Base-by-base conservation (phyloP, 495 filamentous ascomycete genomes). In the Jackrogersella minutella region DNA sequence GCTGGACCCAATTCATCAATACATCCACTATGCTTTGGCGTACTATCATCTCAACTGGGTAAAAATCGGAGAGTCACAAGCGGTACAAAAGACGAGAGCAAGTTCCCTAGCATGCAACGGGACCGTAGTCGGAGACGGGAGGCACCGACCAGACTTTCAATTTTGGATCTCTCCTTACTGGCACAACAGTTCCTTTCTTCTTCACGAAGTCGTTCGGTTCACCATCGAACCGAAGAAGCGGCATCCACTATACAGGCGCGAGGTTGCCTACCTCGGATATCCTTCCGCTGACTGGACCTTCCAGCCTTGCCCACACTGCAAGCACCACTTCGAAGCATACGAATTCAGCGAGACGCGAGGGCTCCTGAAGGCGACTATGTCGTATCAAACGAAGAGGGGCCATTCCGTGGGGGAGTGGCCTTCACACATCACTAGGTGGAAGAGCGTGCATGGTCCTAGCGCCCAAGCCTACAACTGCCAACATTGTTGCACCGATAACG, bases 11-110 rank as follows among this genome's bases (percentile, higher is more conserved):
- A 56, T 75, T 16, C 66, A 75, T 51, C 16, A 57, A 17, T 70
- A 66, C n/a, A 66, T 73, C 5, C 68, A 52, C 8, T 73, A 67
- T 22, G 36, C 59, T 41, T 39, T 73, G 3, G 46, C 71, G 14
- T 73, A 66, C 43, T 73, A 73, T 43, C 73, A 75, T 41, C 33
- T 71, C 53, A 8, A 71, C 51, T 57, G 57, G 41, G 56, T 72
- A 6, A 57, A 43, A 17, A 49, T 6, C 21, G 73, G 57, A 28
- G 16, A 0, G 41, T 57, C 21, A 9, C 40, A 5, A 2, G 14
- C 41, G 28, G 9, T 5, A 1, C 55, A 57, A 22, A 53, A 14
- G 21, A 36, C 17, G 10, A 58, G 66, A 33, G 44, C 22, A 26
- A 33, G 31, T 3, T 3, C 33, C 13, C 31, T 69, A 6, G 16